A percentile compares a stretch with the other conserved stretches of the same genome.
phyloP scores from a whole-genome alignment of 371 early-diverging fungal species.

The Chytridium lagenaria region DNA sequence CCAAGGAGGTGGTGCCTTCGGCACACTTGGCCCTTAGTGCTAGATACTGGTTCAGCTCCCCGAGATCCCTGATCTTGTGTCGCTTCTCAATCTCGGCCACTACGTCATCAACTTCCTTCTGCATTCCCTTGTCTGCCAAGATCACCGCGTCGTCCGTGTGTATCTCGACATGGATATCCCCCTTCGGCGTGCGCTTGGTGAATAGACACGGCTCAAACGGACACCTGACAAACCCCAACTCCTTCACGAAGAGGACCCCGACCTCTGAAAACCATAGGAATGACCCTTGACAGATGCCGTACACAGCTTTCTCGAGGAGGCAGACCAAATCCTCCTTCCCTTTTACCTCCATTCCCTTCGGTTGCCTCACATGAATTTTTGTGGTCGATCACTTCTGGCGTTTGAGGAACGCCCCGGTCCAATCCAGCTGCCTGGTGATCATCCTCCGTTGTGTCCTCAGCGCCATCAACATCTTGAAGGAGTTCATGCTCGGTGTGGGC shows the following conservation, averaged over 20 bases:
- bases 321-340: neutral
- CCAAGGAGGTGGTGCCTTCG: neutral
- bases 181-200: neutral
- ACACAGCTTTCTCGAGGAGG: slow-evolving; percentile 7
- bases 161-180: neutral
- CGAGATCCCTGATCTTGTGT: slow-evolving; percentile 7
- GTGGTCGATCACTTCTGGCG: neutral
- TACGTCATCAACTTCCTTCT: slow-evolving; percentile 17
- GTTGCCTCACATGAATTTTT: slow-evolving; percentile 16
- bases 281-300: slow-evolving; percentile 23
- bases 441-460: neutral
- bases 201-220: slow-evolving; percentile 21
- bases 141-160: slow-evolving; percentile 14
- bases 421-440: slow-evolving; percentile 13
- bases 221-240: slow-evolving; percentile 12
- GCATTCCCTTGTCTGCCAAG: neutral
- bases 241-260: neutral
- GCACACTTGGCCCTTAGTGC: neutral
- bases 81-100: neutral
- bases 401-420: slow-evolving; percentile 17
- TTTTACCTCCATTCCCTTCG: slow-evolving; percentile 7
- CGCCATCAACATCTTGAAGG: slow-evolving; percentile 15
- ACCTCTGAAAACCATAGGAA: neutral
- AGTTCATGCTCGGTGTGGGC: neutral
- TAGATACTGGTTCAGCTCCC: slow-evolving; percentile 13